Evolutionary conservation across 2,329 filamentous ascomycete genomes (phyloP), one percentile per base, ranked within the genome.

Genomic region (Calonectria montana): DNA sequence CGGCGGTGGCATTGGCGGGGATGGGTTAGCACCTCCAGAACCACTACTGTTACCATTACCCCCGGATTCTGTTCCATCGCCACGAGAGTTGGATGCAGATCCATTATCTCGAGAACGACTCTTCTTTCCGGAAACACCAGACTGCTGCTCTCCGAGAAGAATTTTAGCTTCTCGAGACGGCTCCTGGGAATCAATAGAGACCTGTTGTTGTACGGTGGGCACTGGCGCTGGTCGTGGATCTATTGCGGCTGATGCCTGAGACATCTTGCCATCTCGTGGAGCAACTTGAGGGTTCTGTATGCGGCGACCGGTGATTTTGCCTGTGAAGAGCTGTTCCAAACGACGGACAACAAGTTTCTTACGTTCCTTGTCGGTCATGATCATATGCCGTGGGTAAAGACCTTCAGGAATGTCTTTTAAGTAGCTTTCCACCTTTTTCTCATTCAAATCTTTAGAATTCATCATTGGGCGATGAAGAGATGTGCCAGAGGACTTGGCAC

Each of bases 261-360:
- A 65, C 13, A 65, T 62, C 1, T 72, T 74, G 3, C 67, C 74
- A 35, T 69, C 62, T 0, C 74, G 75, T 18, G 77, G 74, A 18
- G 70, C 61, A 4, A 67, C 41, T 15, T 72, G 78, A 68, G 75
- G 82, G 53, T 73, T 79, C 16, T 74, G 78, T 39, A 75, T 57
- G 83, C 86, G 80, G 79, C 85, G 82, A 5, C 84, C 84, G 4
- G 81, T 82, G 21, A 88, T 86, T 78, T 92, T 94, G 3, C 94
- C 94, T 0, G 94, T 95, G 73, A 97, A 97, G 1, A 97, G 87
- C 74, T 96, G 93, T 78, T 97, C 94, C 7, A 97, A 82, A 2
- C 94, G 89, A 66, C 91, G 89, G 2, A 96, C 94, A 0, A 96
- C 92, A 23, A 95, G 80, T 79, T 92, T 94, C 85, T 94, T 95